Conservation (phyloP, 306 rosid species). For the Lathyrus sativus region DNA sequence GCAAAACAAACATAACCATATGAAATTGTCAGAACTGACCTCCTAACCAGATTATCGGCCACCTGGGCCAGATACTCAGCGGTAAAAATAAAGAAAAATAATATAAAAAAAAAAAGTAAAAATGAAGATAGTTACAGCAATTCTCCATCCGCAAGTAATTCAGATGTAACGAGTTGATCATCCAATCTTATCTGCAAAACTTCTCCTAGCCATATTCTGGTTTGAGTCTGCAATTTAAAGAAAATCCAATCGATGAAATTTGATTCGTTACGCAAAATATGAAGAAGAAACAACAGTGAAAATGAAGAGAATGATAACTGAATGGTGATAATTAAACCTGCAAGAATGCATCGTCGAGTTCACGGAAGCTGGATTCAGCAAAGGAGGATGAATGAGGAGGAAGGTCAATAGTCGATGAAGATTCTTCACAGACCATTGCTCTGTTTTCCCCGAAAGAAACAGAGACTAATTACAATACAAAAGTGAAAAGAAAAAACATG, state of each 20-base stretch:
- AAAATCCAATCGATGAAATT: no score
- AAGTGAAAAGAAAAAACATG: neutral
- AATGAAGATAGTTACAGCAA: constrained; percentile 44
- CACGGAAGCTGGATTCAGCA: constrained; percentile 50
- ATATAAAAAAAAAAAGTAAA: neutral
- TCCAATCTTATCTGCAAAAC: constrained; percentile 56
- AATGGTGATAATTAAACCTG: constrained; percentile 41
- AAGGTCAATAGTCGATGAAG: constrained; percentile 15
- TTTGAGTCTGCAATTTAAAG: constrained; percentile 48
- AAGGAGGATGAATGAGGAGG: constrained; percentile 22
- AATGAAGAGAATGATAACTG: no score
- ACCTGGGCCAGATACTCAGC: no score
- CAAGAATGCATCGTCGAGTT: constrained; percentile 60
- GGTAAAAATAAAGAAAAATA: no score
- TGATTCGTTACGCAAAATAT: no score
- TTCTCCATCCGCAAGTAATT: constrained; percentile 61
- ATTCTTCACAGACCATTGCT: constrained; percentile 43
- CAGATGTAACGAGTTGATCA: constrained; percentile 44
- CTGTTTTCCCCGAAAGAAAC: neutral
- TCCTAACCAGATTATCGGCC: no score
- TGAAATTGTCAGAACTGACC: neutral
- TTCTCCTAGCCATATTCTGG: constrained; percentile 62
- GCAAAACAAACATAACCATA: neutral
- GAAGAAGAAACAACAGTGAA: neutral
- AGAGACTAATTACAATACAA: no score